These are phyloP conservation scores for Nissolia schottii DNA, from an alignment of 306 rosid genomes.

Conservation along the genomic window DNA sequence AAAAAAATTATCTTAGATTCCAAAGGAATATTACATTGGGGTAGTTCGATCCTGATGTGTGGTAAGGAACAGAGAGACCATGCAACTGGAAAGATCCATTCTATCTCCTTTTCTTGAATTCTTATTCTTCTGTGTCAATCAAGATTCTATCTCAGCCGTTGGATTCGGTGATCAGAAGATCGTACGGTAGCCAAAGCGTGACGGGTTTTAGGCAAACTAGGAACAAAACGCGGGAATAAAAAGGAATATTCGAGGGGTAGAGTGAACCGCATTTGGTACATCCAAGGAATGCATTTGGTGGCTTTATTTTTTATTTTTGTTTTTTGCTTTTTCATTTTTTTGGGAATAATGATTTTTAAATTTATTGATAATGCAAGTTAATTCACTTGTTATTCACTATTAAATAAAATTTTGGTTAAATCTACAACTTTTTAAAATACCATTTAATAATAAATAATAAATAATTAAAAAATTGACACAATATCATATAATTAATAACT, in stretches of 20 bases:
- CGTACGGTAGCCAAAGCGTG: not conserved
- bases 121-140: not conserved
- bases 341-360: no score
- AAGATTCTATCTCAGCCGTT: not conserved
- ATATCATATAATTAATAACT: no score
- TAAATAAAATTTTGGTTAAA: no score
- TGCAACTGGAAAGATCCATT: not conserved
- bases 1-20: conserved; percentile 20
- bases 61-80: not conserved
- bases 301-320: not conserved
- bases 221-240: conserved; percentile 37
- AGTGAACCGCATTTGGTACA: no score
- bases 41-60: not conserved
- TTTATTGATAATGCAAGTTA: no score
- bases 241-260: conserved; percentile 46
- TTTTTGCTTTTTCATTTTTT: not conserved
- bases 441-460: no score
- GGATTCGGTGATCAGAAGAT: conserved; percentile 3
- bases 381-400: no score
- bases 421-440: no score
- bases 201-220: not conserved
- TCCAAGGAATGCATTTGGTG: conserved; percentile 6
- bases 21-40: conserved; percentile 45
- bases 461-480: no score
- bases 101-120: not conserved